phyloP scores from a whole-genome alignment of 768 basidiomycete species.

The Calocera cornea region DNA sequence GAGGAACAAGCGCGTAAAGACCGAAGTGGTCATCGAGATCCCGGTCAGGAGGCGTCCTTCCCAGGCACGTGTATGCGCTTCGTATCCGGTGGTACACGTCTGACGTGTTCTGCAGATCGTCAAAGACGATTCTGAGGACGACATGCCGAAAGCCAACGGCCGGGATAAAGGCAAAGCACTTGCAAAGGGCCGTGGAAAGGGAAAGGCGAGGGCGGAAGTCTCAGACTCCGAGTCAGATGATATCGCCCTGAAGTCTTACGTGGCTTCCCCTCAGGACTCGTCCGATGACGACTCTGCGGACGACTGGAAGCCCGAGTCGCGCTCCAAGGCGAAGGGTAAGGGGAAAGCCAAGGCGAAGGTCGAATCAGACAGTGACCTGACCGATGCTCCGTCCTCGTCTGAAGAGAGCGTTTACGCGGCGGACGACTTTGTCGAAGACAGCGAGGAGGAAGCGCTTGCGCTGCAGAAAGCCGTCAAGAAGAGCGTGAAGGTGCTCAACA shows the following conservation, averaged over 20 bases:
- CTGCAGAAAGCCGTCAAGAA: not conserved
- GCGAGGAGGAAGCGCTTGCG: not conserved
- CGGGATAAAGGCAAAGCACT: not conserved
- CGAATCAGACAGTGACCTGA: not conserved
- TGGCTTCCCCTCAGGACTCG: not conserved
- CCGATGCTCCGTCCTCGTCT: not conserved
- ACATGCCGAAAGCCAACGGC: conserved; percentile 9
- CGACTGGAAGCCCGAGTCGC: conserved; percentile 9
- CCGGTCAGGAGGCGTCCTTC: not conserved
- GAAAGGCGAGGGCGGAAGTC: conserved; percentile 21
- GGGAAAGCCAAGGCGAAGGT: conserved; percentile 15
- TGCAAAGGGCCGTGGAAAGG: conserved; percentile 15
- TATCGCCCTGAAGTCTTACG: not conserved
- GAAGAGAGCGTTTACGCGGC: not conserved
- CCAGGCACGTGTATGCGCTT: not conserved
- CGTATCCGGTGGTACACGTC: not conserved
- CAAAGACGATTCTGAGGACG: conserved; percentile 10
- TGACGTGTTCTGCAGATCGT: not conserved
- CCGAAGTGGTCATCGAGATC: not conserved
- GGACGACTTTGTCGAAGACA: not conserved
- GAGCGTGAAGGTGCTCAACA: not conserved
- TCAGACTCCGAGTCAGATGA: conserved; percentile 9
- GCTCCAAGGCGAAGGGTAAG: conserved; percentile 22
- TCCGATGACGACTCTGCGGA: conserved; percentile 1
- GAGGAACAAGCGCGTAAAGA: not conserved